These are phyloP conservation scores for Ogataea sp. DNA, from an alignment of 805 yeast genomes.

Conservation along the genomic window DNA sequence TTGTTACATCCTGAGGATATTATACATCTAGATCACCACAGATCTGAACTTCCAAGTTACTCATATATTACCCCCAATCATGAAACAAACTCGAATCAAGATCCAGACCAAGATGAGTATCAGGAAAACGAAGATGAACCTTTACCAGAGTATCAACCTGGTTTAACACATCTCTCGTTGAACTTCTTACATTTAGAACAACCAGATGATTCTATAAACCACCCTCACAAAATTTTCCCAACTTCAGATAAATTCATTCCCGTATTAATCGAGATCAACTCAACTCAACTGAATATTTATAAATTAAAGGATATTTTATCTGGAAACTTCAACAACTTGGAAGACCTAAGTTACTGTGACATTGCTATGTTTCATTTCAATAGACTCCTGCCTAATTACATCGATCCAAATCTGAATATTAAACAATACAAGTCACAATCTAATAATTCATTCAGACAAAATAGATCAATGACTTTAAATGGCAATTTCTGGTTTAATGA, in stretches of 20 bases:
- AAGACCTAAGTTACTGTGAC: slow-evolving; percentile 2
- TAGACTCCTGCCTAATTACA: slow-evolving; percentile 13
- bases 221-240: too few species aligned
- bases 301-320: slow-evolving; percentile 6
- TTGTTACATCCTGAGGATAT: too few species aligned
- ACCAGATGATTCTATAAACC: not conserved
- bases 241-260: slow-evolving; percentile 15
- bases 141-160: not conserved
- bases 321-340: not conserved
- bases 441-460: too few species aligned
- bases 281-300: slow-evolving; percentile 23
- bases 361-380: slow-evolving; percentile 13
- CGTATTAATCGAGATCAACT: slow-evolving; percentile 21
- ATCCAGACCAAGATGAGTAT: too few species aligned
- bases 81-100: too few species aligned
- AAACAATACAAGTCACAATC: slow-evolving; percentile 5
- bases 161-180: not conserved
- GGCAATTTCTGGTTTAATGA: not conserved
- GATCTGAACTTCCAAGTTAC: too few species aligned
- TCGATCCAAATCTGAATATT: slow-evolving; percentile 21
- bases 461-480: not conserved
- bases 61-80: too few species aligned
- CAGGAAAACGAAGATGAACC: not conserved
- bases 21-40: too few species aligned
- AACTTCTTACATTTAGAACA: not conserved